Base-by-base conservation (phyloP, 1,284 basidiomycete genomes). In the Cutaneotrichosporon cutaneum region DNA sequence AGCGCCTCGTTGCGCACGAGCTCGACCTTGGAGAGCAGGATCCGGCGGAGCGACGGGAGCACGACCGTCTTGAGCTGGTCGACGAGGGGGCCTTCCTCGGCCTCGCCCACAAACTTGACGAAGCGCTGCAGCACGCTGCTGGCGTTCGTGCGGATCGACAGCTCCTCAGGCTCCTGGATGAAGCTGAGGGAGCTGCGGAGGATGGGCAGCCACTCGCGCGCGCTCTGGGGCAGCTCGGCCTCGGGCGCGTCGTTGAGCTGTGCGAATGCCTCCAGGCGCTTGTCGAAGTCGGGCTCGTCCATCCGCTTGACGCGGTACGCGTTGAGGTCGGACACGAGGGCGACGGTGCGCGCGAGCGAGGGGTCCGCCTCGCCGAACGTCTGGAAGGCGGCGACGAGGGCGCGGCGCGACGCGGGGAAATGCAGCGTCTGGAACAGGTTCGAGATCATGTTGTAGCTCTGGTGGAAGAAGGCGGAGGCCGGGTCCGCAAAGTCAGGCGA, bases 281-380 rank as follows among this genome's bases (percentile, higher is more conserved):
- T 84, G 66, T 97, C 92, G 71, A 97, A 97, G 76, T 99, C 92
- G 1, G 93, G 90, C 75, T 99, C 94, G 58, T 96, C 93, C 42
- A 95, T 78, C 16, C 92, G 85, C 69, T 86, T 89, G 1, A 77
- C 79, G 1, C 92, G 94, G 77, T 88, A 98, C 0, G 94, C 87
- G 72, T 99, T 99, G 63, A 99, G 83, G 1, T 86, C 85, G 13
- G 83, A 83, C 45, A 92, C 74, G 3, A 94, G 75, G 10, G 82
- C 77, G 0, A 87, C 82, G 1, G 90, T 73, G 2, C 73, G 69
- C 22, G 78, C 71, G 32, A 92, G 80, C 2, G 81, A 75, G 0
- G 79, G 64, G 60, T 89, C 83, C 11, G 87, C 75, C 0, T 73
- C 68, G 0, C 87, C 84, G 16, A 94, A 80, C 10, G 81, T 81